Percentiles rank a stretch among this genome's conserved stretches.
Evolutionary conservation across 169 alveolate species (phyloP).

Genomic region (Plasmodium vinckei): DNA sequence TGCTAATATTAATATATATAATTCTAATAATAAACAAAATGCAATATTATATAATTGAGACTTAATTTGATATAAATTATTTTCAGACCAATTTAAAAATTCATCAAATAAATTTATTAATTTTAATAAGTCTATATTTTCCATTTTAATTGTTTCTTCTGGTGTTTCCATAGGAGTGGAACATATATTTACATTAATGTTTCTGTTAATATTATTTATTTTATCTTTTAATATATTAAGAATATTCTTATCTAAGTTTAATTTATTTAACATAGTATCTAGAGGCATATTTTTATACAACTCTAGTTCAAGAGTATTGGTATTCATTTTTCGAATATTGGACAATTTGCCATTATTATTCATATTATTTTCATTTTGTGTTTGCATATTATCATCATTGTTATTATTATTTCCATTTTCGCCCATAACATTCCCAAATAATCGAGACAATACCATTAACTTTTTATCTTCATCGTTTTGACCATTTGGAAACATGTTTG

Average conservation of each 20-base stretch:
- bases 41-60: slow-evolving; percentile 63
- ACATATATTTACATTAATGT: slow-evolving; percentile 54
- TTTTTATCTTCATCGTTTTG: slow-evolving; percentile 38
- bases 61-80: slow-evolving; percentile 70
- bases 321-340: neutral
- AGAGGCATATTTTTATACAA: slow-evolving; percentile 58
- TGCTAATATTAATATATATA: slow-evolving; percentile 60
- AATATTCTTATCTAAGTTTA: slow-evolving; percentile 55
- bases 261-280: slow-evolving; percentile 60
- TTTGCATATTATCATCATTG: neutral
- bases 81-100: slow-evolving; percentile 74
- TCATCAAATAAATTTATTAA: slow-evolving; percentile 39
- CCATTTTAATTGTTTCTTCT: slow-evolving; percentile 27
- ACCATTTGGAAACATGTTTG: slow-evolving; percentile 9
- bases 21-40: slow-evolving; percentile 60
- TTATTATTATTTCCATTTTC: slow-evolving; percentile 33
- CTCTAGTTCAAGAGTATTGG: slow-evolving; percentile 18
- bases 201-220: slow-evolving; percentile 73
- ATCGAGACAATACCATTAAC: slow-evolving; percentile 43
- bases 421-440: slow-evolving; percentile 70
- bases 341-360: slow-evolving; percentile 2
- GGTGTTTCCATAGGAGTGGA: slow-evolving; percentile 23
- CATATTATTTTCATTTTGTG: neutral
- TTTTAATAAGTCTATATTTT: slow-evolving; percentile 17
- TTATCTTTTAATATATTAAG: slow-evolving; percentile 64